Percentiles rank a stretch among this genome's conserved stretches.
Evolutionary conservation across 2,329 filamentous ascomycete genomes (phyloP).

Genomic region (Tolypocladium nubicola): DNA sequence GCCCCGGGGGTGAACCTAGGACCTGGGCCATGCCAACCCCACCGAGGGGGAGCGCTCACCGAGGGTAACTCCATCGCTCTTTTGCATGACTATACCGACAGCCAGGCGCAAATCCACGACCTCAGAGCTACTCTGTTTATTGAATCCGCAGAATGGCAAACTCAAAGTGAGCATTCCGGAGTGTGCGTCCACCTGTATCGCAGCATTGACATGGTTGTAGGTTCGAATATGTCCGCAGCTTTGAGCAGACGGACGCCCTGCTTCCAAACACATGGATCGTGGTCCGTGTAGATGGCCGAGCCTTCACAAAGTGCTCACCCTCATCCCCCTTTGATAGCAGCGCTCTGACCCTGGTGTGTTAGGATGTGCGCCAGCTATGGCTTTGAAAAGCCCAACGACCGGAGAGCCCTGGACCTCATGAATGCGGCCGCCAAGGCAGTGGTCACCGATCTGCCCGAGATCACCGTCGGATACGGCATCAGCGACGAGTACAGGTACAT

Average conservation of each 20-base stretch:
- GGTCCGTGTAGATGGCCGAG: conserved; percentile 83
- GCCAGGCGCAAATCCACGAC: not conserved
- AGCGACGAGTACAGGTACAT: conserved; percentile 81
- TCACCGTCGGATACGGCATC: conserved; percentile 81
- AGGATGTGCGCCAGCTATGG: conserved; percentile 75
- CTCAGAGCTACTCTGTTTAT: not conserved
- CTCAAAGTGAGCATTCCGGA: conserved; percentile 33
- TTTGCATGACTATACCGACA: not conserved
- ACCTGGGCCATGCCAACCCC: not conserved
- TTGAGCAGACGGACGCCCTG: conserved; percentile 72
- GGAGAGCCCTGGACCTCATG: conserved; percentile 81
- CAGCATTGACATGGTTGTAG: conserved; percentile 30
- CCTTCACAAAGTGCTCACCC: conserved; percentile 72
- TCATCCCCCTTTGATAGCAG: too few relatives aligned
- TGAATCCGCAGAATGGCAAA: conserved; percentile 37
- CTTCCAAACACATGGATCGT: conserved; percentile 94
- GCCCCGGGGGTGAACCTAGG: not conserved
- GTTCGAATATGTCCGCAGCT: conserved; percentile 87
- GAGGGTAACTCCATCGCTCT: not conserved
- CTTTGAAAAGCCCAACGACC: conserved; percentile 90
- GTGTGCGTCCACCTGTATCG: not conserved
- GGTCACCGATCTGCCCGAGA: conserved; percentile 72
- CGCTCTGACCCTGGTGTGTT: not conserved
- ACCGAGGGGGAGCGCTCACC: not conserved
- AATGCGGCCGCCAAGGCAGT: conserved; percentile 83